These are phyloP conservation scores for Ophiocordyceps camponoti-leonardi DNA, from an alignment of 2,329 filamentous ascomycete genomes.

Conservation along the genomic window DNA sequence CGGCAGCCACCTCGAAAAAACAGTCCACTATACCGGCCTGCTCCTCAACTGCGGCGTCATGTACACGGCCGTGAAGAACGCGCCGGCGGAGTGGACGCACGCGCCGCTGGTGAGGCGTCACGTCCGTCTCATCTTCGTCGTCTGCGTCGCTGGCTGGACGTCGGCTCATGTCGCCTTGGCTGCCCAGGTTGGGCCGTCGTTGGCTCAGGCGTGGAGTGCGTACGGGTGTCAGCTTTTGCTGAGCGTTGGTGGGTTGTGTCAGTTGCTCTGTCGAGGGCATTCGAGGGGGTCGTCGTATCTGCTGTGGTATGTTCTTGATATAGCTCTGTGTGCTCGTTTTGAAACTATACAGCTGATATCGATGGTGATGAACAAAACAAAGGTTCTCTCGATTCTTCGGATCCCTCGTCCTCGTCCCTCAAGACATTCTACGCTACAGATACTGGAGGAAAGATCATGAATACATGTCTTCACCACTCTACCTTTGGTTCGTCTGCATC, in stretches of 20 bases:
- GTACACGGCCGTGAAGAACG: conserved; percentile 1
- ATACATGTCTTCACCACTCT: not conserved
- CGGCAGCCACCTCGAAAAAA: not conserved
- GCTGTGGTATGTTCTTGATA: not conserved
- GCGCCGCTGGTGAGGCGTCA: conserved; percentile 1
- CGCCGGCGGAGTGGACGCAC: conserved; percentile 1
- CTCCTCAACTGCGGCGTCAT: conserved; percentile 1
- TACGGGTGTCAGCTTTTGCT: not conserved
- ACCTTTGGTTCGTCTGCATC: not conserved
- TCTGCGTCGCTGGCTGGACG: not conserved
- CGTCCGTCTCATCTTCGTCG: not conserved
- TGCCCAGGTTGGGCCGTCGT: not conserved
- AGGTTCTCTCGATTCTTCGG: conserved; percentile 1
- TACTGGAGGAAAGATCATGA: conserved; percentile 1
- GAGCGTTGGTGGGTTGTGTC: conserved; percentile 1
- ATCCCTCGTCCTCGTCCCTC: not conserved
- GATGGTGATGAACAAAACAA: no score
- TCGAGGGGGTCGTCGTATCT: not conserved
- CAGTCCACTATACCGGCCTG: not conserved
- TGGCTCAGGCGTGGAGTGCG: not conserved
- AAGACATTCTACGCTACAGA: conserved; percentile 1
- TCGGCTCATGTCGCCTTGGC: conserved; percentile 1
- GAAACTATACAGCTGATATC: not conserved
- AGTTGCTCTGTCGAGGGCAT: conserved; percentile 1
- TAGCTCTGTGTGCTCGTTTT: not conserved